phyloP scores from a whole-genome alignment of 148 eudicot species.

The Agrostemma githago region DNA sequence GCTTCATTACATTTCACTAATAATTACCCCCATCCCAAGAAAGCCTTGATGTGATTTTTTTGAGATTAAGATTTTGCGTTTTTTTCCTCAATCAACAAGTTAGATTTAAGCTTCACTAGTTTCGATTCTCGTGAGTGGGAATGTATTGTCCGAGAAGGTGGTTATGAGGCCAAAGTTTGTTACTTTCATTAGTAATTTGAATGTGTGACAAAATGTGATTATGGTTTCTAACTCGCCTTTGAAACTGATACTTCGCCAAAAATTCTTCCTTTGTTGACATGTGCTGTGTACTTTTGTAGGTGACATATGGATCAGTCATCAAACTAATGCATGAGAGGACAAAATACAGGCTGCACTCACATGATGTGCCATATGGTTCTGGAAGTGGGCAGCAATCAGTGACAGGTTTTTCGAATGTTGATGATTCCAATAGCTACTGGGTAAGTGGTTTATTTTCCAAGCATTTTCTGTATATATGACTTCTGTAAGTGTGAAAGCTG shows the following conservation, averaged over 20 bases:
- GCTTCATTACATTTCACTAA: no score
- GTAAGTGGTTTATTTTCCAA: conserved; percentile 27
- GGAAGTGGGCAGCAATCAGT: conserved; percentile 99
- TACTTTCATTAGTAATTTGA: background rate
- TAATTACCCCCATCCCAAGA: no score
- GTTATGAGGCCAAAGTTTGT: background rate
- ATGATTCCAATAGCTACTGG: conserved; percentile 98
- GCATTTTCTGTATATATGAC: background rate
- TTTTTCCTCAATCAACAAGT: background rate
- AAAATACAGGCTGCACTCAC: conserved; percentile 77
- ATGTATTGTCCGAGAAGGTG: background rate
- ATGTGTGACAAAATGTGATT: background rate
- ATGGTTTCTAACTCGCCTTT: background rate
- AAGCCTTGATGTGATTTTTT: no score
- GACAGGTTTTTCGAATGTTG: conserved; percentile 81
- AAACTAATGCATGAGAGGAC: conserved; percentile 94
- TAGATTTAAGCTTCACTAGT: no score
- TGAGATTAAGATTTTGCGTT: no score
- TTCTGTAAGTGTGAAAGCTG: conserved; percentile 2
- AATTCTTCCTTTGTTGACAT: background rate
- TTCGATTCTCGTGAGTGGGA: background rate
- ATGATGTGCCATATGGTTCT: conserved; percentile 95
- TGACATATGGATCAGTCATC: conserved; percentile 83
- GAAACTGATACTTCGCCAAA: background rate
- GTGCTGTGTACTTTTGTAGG: conserved; percentile 34